These are phyloP conservation scores for Chenopodium quinoa DNA, from an alignment of 148 eudicot species.

Conservation along the genomic window DNA sequence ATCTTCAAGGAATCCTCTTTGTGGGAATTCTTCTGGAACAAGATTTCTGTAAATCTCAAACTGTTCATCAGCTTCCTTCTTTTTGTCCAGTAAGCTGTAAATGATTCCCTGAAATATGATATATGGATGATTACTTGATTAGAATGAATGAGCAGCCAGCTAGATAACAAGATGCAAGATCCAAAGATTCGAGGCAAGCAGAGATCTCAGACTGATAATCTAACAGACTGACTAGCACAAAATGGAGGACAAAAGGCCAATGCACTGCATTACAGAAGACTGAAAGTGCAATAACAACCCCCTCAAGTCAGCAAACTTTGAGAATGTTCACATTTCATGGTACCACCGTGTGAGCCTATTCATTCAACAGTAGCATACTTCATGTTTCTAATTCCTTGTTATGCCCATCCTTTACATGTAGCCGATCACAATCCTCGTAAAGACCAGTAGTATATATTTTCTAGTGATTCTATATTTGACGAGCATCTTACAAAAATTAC, in stretches of 20 bases:
- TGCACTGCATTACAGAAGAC: too few relatives aligned
- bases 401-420: background rate
- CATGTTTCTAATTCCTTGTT: background rate
- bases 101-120: slow-evolving; percentile 65
- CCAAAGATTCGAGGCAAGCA: background rate
- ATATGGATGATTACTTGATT: slow-evolving; percentile 1
- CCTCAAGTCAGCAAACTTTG: background rate
- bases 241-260: background rate
- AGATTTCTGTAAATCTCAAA: slow-evolving; percentile 73
- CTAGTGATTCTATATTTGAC: background rate
- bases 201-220: background rate
- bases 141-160: background rate
- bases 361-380: background rate
- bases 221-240: background rate
- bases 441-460: background rate
- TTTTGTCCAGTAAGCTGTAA: slow-evolving; percentile 75
- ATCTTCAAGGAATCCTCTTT: slow-evolving; percentile 89
- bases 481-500: background rate
- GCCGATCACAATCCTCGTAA: background rate
- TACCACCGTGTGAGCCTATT: background rate
- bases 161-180: background rate
- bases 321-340: background rate
- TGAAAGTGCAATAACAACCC: too few relatives aligned
- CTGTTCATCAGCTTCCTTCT: slow-evolving; percentile 77
- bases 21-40: slow-evolving; percentile 93